Evolutionary conservation across 306 rosid genomes (phyloP).

Genomic region (Quercus variabilis): DNA sequence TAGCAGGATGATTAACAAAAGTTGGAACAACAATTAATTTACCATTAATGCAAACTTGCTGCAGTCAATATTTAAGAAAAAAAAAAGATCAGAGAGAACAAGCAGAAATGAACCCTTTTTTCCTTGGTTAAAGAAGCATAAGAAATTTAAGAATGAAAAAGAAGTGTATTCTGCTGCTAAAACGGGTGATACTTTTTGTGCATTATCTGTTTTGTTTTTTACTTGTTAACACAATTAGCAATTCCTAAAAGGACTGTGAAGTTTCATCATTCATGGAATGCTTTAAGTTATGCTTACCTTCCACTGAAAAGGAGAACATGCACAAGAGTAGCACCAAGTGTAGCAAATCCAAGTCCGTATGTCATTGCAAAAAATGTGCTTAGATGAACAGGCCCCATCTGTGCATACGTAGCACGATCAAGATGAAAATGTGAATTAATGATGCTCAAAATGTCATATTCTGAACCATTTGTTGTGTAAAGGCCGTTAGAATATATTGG

Average conservation of each 20-base stretch:
- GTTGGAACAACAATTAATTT: too few species aligned
- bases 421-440: conserved; percentile 62
- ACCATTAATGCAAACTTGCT: too few species aligned
- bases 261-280: background rate
- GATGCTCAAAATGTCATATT: conserved; percentile 45
- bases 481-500: conserved; percentile 60
- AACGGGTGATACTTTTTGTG: background rate
- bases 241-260: background rate
- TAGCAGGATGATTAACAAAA: too few species aligned
- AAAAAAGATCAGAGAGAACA: too few species aligned
- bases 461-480: conserved; percentile 55
- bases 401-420: conserved; percentile 43
- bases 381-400: conserved; percentile 54
- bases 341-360: conserved; percentile 72
- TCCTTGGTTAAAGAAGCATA: too few species aligned
- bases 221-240: background rate
- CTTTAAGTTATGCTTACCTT: conserved; percentile 37
- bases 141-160: background rate
- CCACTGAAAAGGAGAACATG: conserved; percentile 75
- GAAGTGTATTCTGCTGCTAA: background rate
- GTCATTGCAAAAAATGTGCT: conserved; percentile 83
- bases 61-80: too few species aligned
- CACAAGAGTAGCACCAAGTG: conserved; percentile 68
- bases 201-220: background rate
- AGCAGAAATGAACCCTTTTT: too few species aligned